Evolutionary conservation across 164 flowering plant genomes (phyloP).

Genomic region (Vitis cinerea): DNA sequence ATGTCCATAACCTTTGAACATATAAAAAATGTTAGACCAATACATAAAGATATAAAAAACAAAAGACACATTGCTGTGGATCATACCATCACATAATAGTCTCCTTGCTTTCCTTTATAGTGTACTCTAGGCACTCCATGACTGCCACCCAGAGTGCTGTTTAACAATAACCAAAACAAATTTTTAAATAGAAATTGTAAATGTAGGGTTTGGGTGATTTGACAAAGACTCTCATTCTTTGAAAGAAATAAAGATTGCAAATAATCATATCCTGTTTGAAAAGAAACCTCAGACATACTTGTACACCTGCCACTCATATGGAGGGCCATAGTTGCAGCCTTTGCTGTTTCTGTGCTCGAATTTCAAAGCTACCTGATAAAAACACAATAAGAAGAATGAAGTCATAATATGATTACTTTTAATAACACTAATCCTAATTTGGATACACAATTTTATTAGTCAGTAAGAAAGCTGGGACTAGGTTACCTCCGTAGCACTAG

Average conservation of each 20-base stretch:
- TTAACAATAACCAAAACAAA: conserved; percentile 8
- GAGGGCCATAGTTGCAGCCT: conserved; percentile 92
- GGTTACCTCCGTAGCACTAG: conserved; percentile 68
- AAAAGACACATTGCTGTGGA: background rate
- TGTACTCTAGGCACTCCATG: conserved; percentile 91
- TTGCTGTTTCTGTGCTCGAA: conserved; percentile 92
- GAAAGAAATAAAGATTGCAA: background rate
- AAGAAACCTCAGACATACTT: conserved; percentile 45
- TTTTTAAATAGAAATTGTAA: background rate
- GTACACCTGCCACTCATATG: conserved; percentile 96
- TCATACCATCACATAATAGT: conserved; percentile 83
- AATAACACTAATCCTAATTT: background rate
- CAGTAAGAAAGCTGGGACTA: background rate
- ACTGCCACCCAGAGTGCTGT: conserved; percentile 77
- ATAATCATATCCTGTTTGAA: background rate
- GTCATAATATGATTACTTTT: background rate
- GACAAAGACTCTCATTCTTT: too few relatives aligned
- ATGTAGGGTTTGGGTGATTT: too few relatives aligned
- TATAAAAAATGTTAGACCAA: background rate
- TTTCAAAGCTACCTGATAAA: conserved; percentile 74
- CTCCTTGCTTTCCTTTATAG: conserved; percentile 87
- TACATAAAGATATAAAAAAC: background rate
- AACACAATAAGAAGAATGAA: conserved; percentile 2
- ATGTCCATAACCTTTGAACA: conserved; percentile 85
- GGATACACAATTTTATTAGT: background rate